phyloP scores from a whole-genome alignment of 305 asterid genomes.

The Fraxinus ornus region DNA sequence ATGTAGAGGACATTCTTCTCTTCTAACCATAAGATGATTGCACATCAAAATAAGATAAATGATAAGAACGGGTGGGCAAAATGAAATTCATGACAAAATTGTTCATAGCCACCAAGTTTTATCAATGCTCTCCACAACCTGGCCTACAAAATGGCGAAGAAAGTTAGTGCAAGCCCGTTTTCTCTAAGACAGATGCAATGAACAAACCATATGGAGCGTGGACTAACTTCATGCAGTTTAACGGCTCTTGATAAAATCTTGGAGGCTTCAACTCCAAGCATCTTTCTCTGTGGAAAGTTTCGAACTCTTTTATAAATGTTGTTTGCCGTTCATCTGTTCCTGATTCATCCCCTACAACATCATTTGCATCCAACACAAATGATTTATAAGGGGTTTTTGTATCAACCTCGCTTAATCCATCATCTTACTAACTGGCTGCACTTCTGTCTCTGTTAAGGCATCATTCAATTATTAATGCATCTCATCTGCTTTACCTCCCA shows the following conservation, averaged over 20 bases:
- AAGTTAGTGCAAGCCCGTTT: constrained; percentile 1
- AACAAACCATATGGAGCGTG: constrained; percentile 2
- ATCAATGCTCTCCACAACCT: constrained; percentile 93
- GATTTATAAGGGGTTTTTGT: constrained; percentile 41
- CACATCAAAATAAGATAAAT: not conserved
- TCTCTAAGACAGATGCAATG: not conserved
- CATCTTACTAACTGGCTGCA: constrained; percentile 24
- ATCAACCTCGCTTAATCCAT: constrained; percentile 27
- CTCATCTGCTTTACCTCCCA: constrained; percentile 23
- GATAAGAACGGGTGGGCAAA: constrained; percentile 15
- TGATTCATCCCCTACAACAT: constrained; percentile 56
- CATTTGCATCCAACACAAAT: constrained; percentile 54
- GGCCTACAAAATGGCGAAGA: constrained; percentile 18
- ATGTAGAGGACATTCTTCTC: not conserved
- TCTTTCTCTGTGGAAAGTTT: constrained; percentile 64
- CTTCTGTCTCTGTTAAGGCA: constrained; percentile 31
- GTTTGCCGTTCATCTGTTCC: constrained; percentile 81
- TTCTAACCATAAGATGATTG: constrained; percentile 4
- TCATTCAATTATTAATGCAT: constrained; percentile 26
- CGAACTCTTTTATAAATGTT: constrained; percentile 76
- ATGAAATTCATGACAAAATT: constrained; percentile 39
- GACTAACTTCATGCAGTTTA: constrained; percentile 79
- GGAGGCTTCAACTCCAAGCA: constrained; percentile 83
- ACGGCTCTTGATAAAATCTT: constrained; percentile 74
- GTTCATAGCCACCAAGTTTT: constrained; percentile 91